Conservation (phyloP, 345 rosid species). For the Gossypium stocksii region DNA sequence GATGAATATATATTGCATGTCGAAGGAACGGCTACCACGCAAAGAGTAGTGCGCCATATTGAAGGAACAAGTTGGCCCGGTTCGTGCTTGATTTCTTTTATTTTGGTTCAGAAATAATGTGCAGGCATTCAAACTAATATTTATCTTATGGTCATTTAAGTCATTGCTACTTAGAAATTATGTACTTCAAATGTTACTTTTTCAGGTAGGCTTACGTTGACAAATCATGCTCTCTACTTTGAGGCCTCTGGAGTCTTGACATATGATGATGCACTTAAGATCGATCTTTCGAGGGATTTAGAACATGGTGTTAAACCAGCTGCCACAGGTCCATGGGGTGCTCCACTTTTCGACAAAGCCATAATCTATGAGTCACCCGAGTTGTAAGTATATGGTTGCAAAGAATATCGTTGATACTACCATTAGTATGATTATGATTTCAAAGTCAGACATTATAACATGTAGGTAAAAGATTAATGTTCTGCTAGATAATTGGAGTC, state of each 20-base stretch:
- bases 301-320: background rate
- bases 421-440: background rate
- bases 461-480: background rate
- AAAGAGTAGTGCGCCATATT: background rate
- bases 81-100: background rate
- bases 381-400: background rate
- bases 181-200: background rate
- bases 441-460: background rate
- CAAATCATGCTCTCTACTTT: background rate
- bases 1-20: background rate
- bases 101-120: background rate
- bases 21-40: background rate
- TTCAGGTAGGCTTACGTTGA: background rate
- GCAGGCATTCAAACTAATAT: background rate
- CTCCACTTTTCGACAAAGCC: background rate
- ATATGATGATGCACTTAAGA: background rate
- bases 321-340: background rate
- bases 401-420: background rate
- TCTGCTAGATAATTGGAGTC: background rate
- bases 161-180: background rate
- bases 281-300: background rate
- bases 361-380: background rate
- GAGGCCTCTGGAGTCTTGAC: background rate
- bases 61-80: conserved; percentile 3
- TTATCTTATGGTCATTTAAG: background rate